Conservation (phyloP, 177 flowering plant species). For the Vitis hybrid region DNA sequence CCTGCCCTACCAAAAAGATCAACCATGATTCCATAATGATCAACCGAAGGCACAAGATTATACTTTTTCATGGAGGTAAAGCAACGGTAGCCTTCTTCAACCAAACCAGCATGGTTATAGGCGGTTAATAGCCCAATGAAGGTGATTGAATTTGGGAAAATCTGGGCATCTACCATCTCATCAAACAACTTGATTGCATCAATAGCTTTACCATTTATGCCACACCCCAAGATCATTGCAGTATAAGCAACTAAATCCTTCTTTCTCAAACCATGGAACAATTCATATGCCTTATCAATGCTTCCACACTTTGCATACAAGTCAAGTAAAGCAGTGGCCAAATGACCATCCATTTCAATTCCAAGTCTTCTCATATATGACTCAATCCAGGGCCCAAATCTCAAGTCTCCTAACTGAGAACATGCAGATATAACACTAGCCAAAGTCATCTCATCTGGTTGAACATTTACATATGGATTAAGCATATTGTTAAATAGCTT, state of each 20-base stretch:
- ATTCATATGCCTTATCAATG: conserved; percentile 50
- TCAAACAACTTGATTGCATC: conserved; percentile 53
- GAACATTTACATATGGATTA: conserved; percentile 20
- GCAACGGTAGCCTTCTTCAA: conserved; percentile 55
- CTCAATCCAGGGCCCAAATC: conserved; percentile 44
- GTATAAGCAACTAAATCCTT: conserved; percentile 58
- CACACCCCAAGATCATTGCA: conserved; percentile 67
- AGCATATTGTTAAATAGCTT: conserved; percentile 51
- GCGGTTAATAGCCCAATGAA: conserved; percentile 60
- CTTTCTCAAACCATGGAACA: conserved; percentile 36
- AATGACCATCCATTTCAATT: conserved; percentile 52
- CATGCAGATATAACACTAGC: conserved; percentile 57
- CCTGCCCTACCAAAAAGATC: conserved; percentile 69
- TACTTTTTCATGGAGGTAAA: conserved; percentile 37
- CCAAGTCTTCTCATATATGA: conserved; percentile 32
- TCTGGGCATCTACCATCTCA: conserved; percentile 51
- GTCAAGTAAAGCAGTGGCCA: conserved; percentile 59
- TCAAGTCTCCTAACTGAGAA: conserved; percentile 56
- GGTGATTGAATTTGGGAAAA: conserved; percentile 50
- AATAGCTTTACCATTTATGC: conserved; percentile 51
- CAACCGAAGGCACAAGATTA: conserved; percentile 42
- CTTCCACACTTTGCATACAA: conserved; percentile 64
- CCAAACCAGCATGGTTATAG: conserved; percentile 59
- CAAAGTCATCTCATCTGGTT: conserved; percentile 53
- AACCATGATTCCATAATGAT: conserved; percentile 69